Evolutionary conservation across 306 rosid genomes (phyloP).

Genomic region (Oxytropis ochrocephala): DNA sequence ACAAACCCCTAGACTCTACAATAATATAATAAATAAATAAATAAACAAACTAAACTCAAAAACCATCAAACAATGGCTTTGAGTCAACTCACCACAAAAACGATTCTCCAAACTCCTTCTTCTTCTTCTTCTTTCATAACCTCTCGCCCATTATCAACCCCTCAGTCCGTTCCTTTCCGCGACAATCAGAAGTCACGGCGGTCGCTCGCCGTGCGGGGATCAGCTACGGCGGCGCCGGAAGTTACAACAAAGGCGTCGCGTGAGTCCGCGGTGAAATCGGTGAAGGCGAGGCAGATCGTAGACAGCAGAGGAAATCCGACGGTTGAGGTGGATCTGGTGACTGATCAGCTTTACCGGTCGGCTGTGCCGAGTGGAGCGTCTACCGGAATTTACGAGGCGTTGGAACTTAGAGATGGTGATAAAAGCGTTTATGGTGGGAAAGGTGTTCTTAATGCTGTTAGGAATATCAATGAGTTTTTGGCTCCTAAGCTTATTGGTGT

Average conservation of each 20-base stretch:
- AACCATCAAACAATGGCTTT: slow-evolving; percentile 39
- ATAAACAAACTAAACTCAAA: background rate
- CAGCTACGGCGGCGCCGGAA: slow-evolving; percentile 42
- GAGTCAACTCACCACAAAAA: slow-evolving; percentile 44
- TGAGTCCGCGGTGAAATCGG: slow-evolving; percentile 54
- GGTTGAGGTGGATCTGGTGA: slow-evolving; percentile 87
- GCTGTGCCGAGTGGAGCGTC: slow-evolving; percentile 98
- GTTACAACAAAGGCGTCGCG: slow-evolving; percentile 21
- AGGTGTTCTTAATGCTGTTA: slow-evolving; percentile 84
- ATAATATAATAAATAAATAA: too few relatives aligned
- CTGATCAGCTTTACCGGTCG: slow-evolving; percentile 80
- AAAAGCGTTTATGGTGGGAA: slow-evolving; percentile 80
- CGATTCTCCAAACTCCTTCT: slow-evolving; percentile 37
- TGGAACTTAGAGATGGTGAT: slow-evolving; percentile 94
- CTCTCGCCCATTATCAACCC: slow-evolving; percentile 16
- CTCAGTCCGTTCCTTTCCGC: slow-evolving; percentile 24
- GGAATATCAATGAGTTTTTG: slow-evolving; percentile 65
- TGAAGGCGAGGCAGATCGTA: slow-evolving; percentile 89
- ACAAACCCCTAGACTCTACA: background rate
- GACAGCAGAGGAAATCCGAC: slow-evolving; percentile 98
- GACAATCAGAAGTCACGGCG: slow-evolving; percentile 9
- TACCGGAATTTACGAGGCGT: slow-evolving; percentile 94
- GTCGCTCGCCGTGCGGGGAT: slow-evolving; percentile 34
- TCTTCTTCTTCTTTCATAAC: slow-evolving; percentile 32
- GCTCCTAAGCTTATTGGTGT: slow-evolving; percentile 84